Evolutionary conservation across 2,329 filamentous ascomycete genomes (phyloP).

Genomic region (Diaporthe eres): DNA sequence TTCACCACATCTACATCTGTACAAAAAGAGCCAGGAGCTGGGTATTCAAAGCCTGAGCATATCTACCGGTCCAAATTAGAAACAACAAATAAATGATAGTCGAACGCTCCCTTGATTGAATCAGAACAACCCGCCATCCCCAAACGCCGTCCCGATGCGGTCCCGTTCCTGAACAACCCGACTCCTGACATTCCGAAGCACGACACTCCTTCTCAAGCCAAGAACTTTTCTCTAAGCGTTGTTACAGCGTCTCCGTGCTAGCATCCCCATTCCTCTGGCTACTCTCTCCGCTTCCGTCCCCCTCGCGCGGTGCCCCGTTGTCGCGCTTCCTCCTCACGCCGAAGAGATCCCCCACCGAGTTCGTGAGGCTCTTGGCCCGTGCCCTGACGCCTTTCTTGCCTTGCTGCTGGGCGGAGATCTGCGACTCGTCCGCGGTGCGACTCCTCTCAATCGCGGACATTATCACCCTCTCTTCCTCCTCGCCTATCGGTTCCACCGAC

Average conservation of each 20-base stretch:
- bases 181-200: conserved; percentile 2
- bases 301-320: not conserved
- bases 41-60: conserved; percentile 20
- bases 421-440: conserved; percentile 24
- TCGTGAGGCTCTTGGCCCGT: conserved; percentile 42
- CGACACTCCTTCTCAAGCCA: not conserved
- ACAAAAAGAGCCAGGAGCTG: not conserved
- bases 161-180: not conserved
- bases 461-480: conserved; percentile 44
- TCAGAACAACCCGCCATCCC: not conserved
- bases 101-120: not conserved
- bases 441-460: conserved; percentile 40
- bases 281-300: not conserved
- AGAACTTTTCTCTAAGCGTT: conserved; percentile 6
- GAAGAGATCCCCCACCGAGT: conserved; percentile 41
- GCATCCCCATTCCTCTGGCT: not conserved
- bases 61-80: conserved; percentile 7
- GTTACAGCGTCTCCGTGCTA: conserved; percentile 29
- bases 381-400: conserved; percentile 37
- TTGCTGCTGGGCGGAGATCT: conserved; percentile 4
- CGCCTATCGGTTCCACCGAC: conserved; percentile 38
- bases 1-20: not conserved
- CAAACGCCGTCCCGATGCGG: conserved; percentile 27
- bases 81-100: not conserved
- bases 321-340: conserved; percentile 32